A percentile compares a stretch with the other conserved stretches of the same genome.
Evolutionary conservation across 495 filamentous ascomycete species (phyloP).

Genomic region (Talaromyces thailandensis): DNA sequence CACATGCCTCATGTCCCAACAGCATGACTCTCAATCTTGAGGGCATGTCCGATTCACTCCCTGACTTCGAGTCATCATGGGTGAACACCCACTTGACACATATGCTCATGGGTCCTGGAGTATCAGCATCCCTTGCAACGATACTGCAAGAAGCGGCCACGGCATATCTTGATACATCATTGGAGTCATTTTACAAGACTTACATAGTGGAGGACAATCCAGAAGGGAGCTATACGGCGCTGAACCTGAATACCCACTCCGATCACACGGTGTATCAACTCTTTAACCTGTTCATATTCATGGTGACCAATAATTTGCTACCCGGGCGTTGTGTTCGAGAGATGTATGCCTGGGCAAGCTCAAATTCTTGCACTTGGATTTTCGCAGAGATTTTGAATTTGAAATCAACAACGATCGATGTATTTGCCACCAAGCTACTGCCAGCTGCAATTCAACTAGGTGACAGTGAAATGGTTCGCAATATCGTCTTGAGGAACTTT

Average conservation of each 20-base stretch:
- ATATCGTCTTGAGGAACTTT: not conserved
- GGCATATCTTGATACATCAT: not conserved
- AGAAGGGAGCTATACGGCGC: not conserved
- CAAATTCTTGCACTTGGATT: not conserved
- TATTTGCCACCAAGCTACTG: not conserved
- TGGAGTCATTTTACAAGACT: not conserved
- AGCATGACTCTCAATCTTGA: not conserved
- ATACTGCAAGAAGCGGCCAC: not conserved
- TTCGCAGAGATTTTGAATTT: not conserved
- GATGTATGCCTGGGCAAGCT: not conserved
- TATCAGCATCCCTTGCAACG: not conserved
- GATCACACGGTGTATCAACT: not conserved
- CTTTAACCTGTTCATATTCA: not conserved
- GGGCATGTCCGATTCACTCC: not conserved
- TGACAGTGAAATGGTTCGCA: not conserved
- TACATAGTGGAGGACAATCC: not conserved
- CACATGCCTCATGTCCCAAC: not conserved
- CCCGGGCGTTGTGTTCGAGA: not conserved
- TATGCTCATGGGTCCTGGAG: not conserved
- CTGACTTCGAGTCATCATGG: not conserved
- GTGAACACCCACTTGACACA: not conserved
- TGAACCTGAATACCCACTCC: not conserved
- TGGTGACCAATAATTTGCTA: not conserved
- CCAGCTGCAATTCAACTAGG: not conserved
- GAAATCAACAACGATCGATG: not conserved